These are phyloP conservation scores for Eucalyptus tenuipes DNA, from an alignment of 345 rosid genomes.

Conservation along the genomic window DNA sequence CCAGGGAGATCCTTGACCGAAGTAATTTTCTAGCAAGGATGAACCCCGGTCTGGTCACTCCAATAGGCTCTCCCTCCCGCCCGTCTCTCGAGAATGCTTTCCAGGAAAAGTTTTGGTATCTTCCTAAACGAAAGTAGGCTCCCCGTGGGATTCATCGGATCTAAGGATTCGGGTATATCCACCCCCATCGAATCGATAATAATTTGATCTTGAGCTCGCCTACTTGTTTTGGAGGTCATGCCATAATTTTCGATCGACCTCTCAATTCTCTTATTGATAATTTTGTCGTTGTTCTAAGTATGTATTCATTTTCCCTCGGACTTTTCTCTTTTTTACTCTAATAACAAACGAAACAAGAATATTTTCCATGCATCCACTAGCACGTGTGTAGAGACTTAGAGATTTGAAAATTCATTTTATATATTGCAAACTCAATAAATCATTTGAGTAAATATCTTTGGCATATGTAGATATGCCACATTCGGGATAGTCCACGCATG, in stretches of 20 bases:
- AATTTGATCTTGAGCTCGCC: not conserved
- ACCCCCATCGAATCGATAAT: not conserved
- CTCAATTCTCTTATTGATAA: not conserved
- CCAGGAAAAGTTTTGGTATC: not conserved
- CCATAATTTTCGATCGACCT: not conserved
- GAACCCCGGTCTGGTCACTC: not conserved
- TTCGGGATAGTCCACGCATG: not conserved
- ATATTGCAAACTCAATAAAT: not conserved
- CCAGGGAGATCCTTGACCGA: not conserved
- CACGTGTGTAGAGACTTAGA: not conserved
- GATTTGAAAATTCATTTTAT: not conserved
- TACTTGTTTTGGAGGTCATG: not conserved
- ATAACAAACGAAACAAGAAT: not conserved
- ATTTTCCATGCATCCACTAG: not conserved
- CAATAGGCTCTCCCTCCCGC: not conserved
- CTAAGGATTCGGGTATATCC: not conserved
- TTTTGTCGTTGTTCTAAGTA: not conserved
- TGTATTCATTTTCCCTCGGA: not conserved
- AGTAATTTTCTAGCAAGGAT: not conserved
- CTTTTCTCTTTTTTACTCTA: not conserved
- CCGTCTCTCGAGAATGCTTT: not conserved
- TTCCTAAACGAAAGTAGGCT: not conserved
- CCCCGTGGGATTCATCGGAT: not conserved
- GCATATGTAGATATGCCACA: not conserved
- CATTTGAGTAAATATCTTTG: not conserved